These are phyloP conservation scores for Nigrograna mackinnonii DNA, from an alignment of 2,329 filamentous ascomycete species.

Conservation along the genomic window DNA sequence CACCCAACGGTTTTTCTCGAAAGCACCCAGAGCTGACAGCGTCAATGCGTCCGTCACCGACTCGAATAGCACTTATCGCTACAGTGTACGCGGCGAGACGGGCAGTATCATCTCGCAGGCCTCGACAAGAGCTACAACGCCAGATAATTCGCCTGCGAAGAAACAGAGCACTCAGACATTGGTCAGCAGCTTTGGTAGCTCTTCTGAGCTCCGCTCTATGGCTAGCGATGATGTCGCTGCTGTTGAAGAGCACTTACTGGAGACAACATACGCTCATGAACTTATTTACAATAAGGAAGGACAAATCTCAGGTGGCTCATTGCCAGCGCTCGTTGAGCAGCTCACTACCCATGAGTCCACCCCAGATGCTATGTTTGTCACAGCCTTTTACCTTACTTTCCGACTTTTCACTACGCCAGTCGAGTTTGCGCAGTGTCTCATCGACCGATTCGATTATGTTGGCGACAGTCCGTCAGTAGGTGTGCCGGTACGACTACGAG, in stretches of 20 bases:
- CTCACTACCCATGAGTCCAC: slow-evolving; percentile 92
- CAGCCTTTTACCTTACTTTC: slow-evolving; percentile 95
- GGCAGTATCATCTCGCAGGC: slow-evolving; percentile 77
- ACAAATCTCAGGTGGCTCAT: slow-evolving; percentile 88
- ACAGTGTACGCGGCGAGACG: slow-evolving; percentile 75
- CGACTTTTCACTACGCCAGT: slow-evolving; percentile 84
- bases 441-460: slow-evolving; percentile 91
- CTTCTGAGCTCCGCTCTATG: slow-evolving; percentile 64
- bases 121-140: slow-evolving; percentile 87
- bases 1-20: slow-evolving; percentile 30
- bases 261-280: slow-evolving; percentile 89
- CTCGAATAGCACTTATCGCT: slow-evolving; percentile 77
- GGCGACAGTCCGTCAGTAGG: slow-evolving; percentile 76
- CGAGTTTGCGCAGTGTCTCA: slow-evolving; percentile 79
- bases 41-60: slow-evolving; percentile 76
- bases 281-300: slow-evolving; percentile 93
- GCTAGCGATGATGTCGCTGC: slow-evolving; percentile 78
- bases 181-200: slow-evolving; percentile 65
- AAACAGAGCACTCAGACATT: slow-evolving; percentile 63
- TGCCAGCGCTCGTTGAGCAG: slow-evolving; percentile 90
- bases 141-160: slow-evolving; percentile 63
- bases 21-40: slow-evolving; percentile 55
- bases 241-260: slow-evolving; percentile 80
- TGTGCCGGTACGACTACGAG: slow-evolving; percentile 80
- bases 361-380: slow-evolving; percentile 88